Evolutionary conservation across 352 stramenopile species (phyloP).

Genomic region (Achlya hypogyna): DNA sequence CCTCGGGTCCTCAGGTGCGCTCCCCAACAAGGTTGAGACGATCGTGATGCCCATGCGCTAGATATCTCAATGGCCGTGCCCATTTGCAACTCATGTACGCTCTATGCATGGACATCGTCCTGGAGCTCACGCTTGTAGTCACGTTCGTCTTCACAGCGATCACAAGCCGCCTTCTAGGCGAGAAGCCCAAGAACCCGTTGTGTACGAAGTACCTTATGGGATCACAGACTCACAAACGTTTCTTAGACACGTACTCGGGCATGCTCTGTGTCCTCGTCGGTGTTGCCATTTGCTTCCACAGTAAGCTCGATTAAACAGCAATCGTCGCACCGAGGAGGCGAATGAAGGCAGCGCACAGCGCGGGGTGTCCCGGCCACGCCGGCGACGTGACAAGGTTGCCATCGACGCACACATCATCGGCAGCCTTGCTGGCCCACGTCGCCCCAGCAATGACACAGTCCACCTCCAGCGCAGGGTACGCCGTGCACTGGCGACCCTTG

Average conservation of each 20-base stretch:
- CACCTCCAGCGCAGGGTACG: neutral
- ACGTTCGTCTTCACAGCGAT: conserved; percentile 84
- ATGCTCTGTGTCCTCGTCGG: conserved; percentile 54
- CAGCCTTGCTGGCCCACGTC: neutral
- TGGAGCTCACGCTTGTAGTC: conserved; percentile 21
- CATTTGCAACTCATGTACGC: conserved; percentile 67
- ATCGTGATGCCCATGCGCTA: conserved; percentile 15
- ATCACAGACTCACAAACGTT: neutral
- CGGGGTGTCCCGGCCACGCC: neutral
- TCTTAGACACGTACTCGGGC: conserved; percentile 44
- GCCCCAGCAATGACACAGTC: neutral
- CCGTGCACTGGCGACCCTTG: neutral
- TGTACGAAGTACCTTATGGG: conserved; percentile 34
- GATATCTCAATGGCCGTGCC: conserved; percentile 80
- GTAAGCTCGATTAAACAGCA: conserved; percentile 29
- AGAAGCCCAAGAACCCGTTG: conserved; percentile 49
- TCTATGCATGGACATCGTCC: neutral
- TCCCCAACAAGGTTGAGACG: neutral
- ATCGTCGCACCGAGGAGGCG: neutral
- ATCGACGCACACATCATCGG: neutral
- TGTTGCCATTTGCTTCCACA: conserved; percentile 60
- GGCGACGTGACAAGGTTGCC: neutral
- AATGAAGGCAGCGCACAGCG: neutral
- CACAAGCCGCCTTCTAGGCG: conserved; percentile 62
- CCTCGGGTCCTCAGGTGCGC: conserved; percentile 52